Conservation (phyloP, 306 rosid species). For the Dryas drummondii region DNA sequence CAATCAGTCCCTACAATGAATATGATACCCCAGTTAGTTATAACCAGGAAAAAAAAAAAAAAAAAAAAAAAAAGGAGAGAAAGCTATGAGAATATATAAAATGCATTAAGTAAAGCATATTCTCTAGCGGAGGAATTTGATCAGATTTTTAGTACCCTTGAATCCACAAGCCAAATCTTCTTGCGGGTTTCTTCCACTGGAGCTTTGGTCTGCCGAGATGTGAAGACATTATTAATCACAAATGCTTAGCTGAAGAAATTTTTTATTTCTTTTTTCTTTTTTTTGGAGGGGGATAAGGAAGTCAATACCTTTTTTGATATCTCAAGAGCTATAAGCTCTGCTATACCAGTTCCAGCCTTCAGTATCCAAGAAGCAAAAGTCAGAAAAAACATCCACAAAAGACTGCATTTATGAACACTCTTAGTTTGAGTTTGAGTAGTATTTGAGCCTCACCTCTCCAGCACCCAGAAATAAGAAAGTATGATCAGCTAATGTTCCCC, state of each 20-base stretch:
- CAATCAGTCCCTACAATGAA: conserved; percentile 75
- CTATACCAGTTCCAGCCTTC: conserved; percentile 99
- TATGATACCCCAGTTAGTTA: conserved; percentile 18
- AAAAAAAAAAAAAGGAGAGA: background rate
- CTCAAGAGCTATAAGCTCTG: conserved; percentile 96
- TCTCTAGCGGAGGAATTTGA: conserved; percentile 1
- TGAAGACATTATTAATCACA: conserved; percentile 5
- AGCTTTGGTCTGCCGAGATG: conserved; percentile 59
- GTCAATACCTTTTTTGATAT: conserved; percentile 76
- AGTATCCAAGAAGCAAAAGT: conserved; percentile 39
- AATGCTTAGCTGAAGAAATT: conserved; percentile 13
- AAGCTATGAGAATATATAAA: conserved; percentile 5
- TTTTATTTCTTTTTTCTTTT: too few relatives aligned
- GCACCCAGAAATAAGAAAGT: conserved; percentile 96
- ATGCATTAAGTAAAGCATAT: background rate
- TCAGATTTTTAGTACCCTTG: conserved; percentile 55
- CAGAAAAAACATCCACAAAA: conserved; percentile 29
- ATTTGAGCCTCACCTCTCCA: conserved; percentile 71
- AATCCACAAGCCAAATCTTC: conserved; percentile 98
- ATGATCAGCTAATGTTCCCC: conserved; percentile 85
- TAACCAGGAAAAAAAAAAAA: background rate
- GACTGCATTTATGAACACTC: background rate
- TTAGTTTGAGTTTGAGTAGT: background rate
- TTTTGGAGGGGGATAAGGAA: conserved; percentile 9
- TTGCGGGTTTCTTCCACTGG: conserved; percentile 83